Base-by-base conservation (phyloP, 2,329 filamentous ascomycete species). In the Colletotrichum scovillei region DNA sequence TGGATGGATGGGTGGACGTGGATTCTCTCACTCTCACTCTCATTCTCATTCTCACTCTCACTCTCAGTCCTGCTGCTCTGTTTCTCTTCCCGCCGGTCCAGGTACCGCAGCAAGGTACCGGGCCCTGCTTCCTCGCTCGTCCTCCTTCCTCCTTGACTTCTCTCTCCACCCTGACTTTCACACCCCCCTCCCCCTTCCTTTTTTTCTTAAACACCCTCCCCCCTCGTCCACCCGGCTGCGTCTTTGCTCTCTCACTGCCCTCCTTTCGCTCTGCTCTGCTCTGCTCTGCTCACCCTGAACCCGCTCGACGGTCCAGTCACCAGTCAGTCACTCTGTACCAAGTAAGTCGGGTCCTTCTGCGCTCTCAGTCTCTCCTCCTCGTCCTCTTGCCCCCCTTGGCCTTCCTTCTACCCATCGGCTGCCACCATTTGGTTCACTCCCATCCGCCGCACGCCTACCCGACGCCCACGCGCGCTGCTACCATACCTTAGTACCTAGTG, bases 391-490 rank as follows among this genome's bases (percentile, higher is more conserved):
- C 38, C 38, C 38, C 38, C 38, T 42, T 42, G 38, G 14, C 38
- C 38, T 42, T 42, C 38, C 14, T 42, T 42, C 38, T 7, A 42
- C 16, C 60, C 73, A 66, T 53, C 74, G 59, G 58, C 74, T 74
- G 68, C 74, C 71, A 60, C 35, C 67, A 49, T 62, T 62, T 67
- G 65, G 65, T 24, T 62, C 64, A 67, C 64, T 67, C 64, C 64
- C 64, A 60, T 42, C 56, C 19, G n/a, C 53, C 49, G 58, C 65
- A 46, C 14, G 42, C 65, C 60, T 38, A 38, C 55, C 32, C 67
- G 38, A 71, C 68, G 64, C 64, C 69, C 69, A 68, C 65, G 69
- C 69, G 59, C 69, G 38, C 38, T 72, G 53, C 69, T 60, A 72
- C 66, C 59, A 35, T 72, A 62, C 69, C 69, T 64, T 69, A 49